Conservation (phyloP, 208 protist species). For the Borovskyia barvae region DNA sequence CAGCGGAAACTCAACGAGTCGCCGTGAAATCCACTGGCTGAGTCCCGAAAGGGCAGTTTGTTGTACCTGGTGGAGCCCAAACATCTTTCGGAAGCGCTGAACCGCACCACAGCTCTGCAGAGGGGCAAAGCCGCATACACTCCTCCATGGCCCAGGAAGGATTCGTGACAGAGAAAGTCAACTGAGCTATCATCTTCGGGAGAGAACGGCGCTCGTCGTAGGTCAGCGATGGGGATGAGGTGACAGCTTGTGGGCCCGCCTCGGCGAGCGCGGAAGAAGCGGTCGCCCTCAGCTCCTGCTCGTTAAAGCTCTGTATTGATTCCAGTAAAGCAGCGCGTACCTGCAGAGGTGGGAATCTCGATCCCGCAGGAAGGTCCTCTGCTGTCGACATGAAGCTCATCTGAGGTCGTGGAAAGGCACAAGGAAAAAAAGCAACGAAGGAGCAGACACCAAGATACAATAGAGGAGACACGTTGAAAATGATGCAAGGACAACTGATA, state of each 20-base stretch:
- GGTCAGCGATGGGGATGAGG: too few species aligned
- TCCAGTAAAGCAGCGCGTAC: conserved; percentile 13
- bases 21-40: conserved; percentile 39
- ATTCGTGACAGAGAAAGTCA: conserved; percentile 19
- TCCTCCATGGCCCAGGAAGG: conserved; percentile 87
- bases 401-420: too few species aligned
- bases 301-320: conserved; percentile 7
- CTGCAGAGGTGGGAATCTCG: too few species aligned
- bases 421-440: neutral
- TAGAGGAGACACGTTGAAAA: neutral
- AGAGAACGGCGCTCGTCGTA: neutral
- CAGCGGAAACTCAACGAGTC: too few species aligned
- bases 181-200: conserved; percentile 8
- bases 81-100: conserved; percentile 47
- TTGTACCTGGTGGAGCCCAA: conserved; percentile 64
- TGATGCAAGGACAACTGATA: too few species aligned
- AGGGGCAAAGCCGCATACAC: conserved; percentile 43
- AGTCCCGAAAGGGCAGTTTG: conserved; percentile 67
- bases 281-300: neutral
- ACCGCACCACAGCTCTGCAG: conserved; percentile 52
- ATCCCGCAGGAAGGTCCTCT: too few species aligned
- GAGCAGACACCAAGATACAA: neutral
- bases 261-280: neutral
- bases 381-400: too few species aligned
- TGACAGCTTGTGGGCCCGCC: neutral